phyloP scores from a whole-genome alignment of 164 flowering plant species.

The Amborella trichopoda region DNA sequence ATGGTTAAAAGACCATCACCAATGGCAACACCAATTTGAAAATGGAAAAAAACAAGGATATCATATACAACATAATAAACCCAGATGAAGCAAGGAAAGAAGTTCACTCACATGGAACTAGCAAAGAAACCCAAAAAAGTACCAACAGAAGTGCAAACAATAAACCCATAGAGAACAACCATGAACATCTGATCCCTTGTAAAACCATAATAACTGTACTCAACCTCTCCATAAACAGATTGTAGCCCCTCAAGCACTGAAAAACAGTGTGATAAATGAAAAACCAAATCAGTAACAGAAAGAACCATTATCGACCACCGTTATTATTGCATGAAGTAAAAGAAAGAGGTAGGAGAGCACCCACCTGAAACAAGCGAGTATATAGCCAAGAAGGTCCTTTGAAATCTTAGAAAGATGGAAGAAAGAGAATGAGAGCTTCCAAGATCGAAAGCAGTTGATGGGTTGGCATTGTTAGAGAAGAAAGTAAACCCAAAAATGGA shows the following conservation, averaged over 20 bases:
- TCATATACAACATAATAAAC: too few relatives aligned
- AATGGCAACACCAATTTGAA: too few relatives aligned
- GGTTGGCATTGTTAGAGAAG: conserved; percentile 19
- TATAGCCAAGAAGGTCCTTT: conserved; percentile 41
- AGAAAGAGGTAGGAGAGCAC: not conserved
- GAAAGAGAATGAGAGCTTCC: conserved; percentile 12
- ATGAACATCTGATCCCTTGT: conserved; percentile 50
- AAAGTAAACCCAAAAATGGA: conserved; percentile 40
- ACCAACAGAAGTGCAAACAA: conserved; percentile 37
- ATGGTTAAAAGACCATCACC: too few relatives aligned
- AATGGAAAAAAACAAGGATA: too few relatives aligned
- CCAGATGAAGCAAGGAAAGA: not conserved
- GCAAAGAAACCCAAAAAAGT: conserved; percentile 56
- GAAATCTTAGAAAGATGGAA: conserved; percentile 39
- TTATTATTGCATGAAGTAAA: not conserved
- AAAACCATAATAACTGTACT: conserved; percentile 38
- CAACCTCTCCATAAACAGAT: conserved; percentile 76
- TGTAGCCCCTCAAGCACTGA: conserved; percentile 71
- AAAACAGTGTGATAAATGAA: not conserved
- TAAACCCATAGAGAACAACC: conserved; percentile 41
- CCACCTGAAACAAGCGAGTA: conserved; percentile 65
- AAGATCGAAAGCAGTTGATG: conserved; percentile 28
- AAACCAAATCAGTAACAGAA: not conserved
- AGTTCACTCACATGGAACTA: conserved; percentile 60
- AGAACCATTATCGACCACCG: too few relatives aligned